Evolutionary conservation across 1,284 basidiomycete genomes (phyloP).

Genomic region (Sporisorium scitamineum): DNA sequence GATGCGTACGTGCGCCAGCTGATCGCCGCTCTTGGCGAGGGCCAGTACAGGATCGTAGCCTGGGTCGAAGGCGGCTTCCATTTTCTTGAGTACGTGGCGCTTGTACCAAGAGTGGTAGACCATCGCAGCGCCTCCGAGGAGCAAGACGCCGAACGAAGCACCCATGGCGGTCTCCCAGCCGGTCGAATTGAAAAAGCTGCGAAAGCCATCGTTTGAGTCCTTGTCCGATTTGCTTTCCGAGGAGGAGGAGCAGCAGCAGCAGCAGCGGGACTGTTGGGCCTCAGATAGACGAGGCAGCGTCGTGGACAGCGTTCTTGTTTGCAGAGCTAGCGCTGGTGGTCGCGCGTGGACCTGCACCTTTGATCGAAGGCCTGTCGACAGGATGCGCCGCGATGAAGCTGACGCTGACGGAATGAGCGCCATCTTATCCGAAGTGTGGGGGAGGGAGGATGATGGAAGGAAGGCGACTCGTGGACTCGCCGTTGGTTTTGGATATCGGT

Average conservation of each 20-base stretch:
- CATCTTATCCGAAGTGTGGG: slow-evolving; percentile 12
- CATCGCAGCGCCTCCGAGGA: slow-evolving; percentile 63
- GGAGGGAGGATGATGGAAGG: not conserved
- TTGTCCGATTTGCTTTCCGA: slow-evolving; percentile 20
- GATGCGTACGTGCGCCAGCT: slow-evolving; percentile 56
- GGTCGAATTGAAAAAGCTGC: slow-evolving; percentile 60
- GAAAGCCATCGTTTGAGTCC: slow-evolving; percentile 32
- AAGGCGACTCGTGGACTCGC: not conserved
- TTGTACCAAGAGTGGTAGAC: slow-evolving; percentile 64
- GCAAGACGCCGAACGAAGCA: slow-evolving; percentile 58
- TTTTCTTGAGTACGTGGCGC: slow-evolving; percentile 58
- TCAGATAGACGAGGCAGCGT: slow-evolving; percentile 12
- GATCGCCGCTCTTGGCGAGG: slow-evolving; percentile 53
- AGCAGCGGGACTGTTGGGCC: slow-evolving; percentile 7
- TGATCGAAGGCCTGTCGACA: not conserved
- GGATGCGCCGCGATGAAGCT: slow-evolving; percentile 19
- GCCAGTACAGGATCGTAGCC: slow-evolving; percentile 64
- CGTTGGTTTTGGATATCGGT: not conserved
- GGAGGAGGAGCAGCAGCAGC: slow-evolving; percentile 13
- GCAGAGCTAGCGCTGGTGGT: not conserved
- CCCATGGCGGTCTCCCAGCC: slow-evolving; percentile 67
- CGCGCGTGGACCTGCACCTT: not conserved
- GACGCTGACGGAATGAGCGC: slow-evolving; percentile 12
- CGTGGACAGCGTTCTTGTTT: slow-evolving; percentile 8
- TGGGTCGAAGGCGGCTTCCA: slow-evolving; percentile 62